Evolutionary conservation across 2,329 filamentous ascomycete genomes (phyloP), one percentile per base, ranked within the genome.

Genomic region (Rhynchosporium graminicola): DNA sequence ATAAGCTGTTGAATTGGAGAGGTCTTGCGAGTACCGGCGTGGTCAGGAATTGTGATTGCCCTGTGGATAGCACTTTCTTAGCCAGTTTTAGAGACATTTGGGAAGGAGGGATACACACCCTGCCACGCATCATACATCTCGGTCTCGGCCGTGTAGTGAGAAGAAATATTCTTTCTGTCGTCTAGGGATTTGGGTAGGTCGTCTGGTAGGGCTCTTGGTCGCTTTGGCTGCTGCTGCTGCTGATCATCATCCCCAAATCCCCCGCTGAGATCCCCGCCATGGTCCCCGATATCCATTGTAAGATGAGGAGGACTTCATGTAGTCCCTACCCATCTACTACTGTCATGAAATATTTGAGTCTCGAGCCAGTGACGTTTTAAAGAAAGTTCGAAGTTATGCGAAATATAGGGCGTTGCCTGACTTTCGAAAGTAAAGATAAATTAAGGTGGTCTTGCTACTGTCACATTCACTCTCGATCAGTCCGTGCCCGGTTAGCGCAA

Each of bases 81-180:
- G 58, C 56, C 59, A 60, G 31, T 43, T 54, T 64, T 65, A 56
- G 64, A 58, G 46, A 36, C 31, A 42, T 33, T 33, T 29, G 12
- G 36, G 9, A 57, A 26, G 40, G 52, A 50, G 50, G 50, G 36
- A 36, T 28, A 50, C 64, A 42, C 76, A 89, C 94, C 94, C 87
- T 98, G 92, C 95, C 95, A 99, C 70, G 92, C 95, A 83, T 99
- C 95, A 76, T 98, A 99, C 80, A 97, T 92, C 80, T 98, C 95
- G 46, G 93, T 97, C 80, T 98, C 95, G 45, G 83, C 82, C 61
- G 89, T 83, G 67, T 87, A 84, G 52, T 76, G 70, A 33, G 80
- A 81, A 3, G 87, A 84, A 40, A 89, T 83, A 71, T 82, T 82
- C 70, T 88, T 85, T 64, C 95, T 87, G 79, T 99, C 95, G 76